These are phyloP conservation scores for Lactarius vividus DNA, from an alignment of 768 basidiomycete genomes.

Conservation along the genomic window DNA sequence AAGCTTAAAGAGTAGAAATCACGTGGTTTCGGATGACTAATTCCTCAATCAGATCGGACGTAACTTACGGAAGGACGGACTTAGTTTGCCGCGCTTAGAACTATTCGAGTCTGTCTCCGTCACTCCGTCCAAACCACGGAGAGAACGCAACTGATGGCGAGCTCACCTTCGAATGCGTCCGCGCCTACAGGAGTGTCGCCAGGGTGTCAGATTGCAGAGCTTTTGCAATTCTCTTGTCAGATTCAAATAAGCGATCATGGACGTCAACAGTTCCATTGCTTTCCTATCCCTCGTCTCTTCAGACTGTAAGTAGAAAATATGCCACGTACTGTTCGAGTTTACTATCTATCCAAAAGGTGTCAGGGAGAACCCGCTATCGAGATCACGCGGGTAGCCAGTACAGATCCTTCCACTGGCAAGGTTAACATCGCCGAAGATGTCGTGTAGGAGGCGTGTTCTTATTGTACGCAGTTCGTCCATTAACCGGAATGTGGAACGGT, in stretches of 20 bases:
- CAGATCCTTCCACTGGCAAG: constrained; percentile 48
- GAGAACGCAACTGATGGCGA: not conserved
- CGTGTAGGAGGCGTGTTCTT: not conserved
- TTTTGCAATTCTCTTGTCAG: constrained; percentile 68
- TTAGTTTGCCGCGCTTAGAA: not conserved
- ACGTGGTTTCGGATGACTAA: constrained; percentile 1
- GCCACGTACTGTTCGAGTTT: constrained; percentile 9
- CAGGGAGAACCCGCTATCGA: constrained; percentile 63
- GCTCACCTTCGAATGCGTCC: constrained; percentile 1
- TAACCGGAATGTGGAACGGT: not conserved
- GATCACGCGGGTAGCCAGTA: constrained; percentile 54
- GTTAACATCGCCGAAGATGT: constrained; percentile 45
- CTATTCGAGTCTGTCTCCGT: not conserved
- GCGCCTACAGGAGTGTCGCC: constrained; percentile 7
- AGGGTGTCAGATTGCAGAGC: constrained; percentile 64
- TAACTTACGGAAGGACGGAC: not conserved
- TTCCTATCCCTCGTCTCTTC: constrained; percentile 74
- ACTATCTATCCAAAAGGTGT: constrained; percentile 48
- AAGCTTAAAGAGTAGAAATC: constrained; percentile 13
- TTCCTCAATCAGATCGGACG: not conserved
- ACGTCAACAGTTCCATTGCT: constrained; percentile 50
- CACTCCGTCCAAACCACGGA: not conserved
- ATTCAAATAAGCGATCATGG: constrained; percentile 34
- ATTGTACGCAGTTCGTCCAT: not conserved
- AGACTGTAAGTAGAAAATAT: constrained; percentile 50